Evolutionary conservation across 306 rosid species (phyloP).

Genomic region (Quercus dentata): DNA sequence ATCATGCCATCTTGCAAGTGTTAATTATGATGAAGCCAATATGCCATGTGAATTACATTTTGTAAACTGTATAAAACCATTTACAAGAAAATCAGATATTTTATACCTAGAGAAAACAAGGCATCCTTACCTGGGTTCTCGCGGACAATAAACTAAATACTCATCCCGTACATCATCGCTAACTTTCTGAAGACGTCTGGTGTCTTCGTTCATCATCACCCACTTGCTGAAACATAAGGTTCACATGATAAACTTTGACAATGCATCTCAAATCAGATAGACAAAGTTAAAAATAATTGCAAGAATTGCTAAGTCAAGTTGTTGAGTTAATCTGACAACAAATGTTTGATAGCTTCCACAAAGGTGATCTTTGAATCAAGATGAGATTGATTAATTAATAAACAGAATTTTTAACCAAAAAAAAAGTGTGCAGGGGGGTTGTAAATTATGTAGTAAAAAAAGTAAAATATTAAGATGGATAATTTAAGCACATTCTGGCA

Average conservation of each 20-base stretch:
- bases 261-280: conserved; percentile 9
- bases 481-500: conserved; percentile 2
- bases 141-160: conserved; percentile 63
- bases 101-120: neutral
- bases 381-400: neutral
- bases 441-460: neutral
- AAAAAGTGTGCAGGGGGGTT: too few relatives aligned
- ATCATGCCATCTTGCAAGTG: neutral
- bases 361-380: neutral
- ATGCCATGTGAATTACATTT: neutral
- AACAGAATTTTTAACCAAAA: neutral
- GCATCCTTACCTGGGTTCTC: conserved; percentile 59
- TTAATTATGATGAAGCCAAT: neutral
- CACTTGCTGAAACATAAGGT: conserved; percentile 72
- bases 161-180: conserved; percentile 82
- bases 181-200: conserved; percentile 84
- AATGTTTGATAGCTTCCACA: neutral
- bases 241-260: conserved; percentile 21
- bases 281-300: neutral
- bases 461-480: neutral
- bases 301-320: neutral
- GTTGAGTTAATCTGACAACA: neutral
- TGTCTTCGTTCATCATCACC: conserved; percentile 95
- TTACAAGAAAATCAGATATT: neutral
- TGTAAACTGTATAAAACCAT: neutral